Evolutionary conservation across 1,139 yeast species (phyloP).

Genomic region (Suhomyces chickasaworum): DNA sequence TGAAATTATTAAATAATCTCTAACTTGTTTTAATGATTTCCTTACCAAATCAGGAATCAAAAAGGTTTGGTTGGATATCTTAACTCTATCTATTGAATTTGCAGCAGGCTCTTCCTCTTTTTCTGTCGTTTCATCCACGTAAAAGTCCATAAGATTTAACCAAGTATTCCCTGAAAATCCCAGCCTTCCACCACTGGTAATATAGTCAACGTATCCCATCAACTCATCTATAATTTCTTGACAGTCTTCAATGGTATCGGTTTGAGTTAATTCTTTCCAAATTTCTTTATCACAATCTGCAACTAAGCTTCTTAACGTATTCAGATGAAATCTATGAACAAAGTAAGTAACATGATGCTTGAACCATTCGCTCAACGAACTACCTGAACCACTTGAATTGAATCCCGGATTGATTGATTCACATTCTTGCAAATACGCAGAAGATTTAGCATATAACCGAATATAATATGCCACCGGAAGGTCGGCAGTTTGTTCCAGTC

Average conservation of each 20-base stretch:
- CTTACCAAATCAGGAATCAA: slow-evolving; percentile 48
- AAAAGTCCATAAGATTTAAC: slow-evolving; percentile 43
- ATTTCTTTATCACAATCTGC: slow-evolving; percentile 62
- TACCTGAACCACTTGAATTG: slow-evolving; percentile 52
- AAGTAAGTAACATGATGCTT: slow-evolving; percentile 68
- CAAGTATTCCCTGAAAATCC: slow-evolving; percentile 46
- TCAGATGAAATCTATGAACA: slow-evolving; percentile 57
- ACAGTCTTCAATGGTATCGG: slow-evolving; percentile 31
- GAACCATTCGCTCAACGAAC: slow-evolving; percentile 62
- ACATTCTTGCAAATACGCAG: slow-evolving; percentile 77
- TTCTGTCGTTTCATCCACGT: slow-evolving; percentile 9
- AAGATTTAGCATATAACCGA: slow-evolving; percentile 64
- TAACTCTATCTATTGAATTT: slow-evolving; percentile 32
- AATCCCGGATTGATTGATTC: slow-evolving; percentile 81
- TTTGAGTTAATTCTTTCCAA: slow-evolving; percentile 67
- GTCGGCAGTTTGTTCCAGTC: slow-evolving; percentile 70
- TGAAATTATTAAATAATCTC: slow-evolving; percentile 52
- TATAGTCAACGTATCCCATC: slow-evolving; percentile 49
- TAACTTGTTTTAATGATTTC: slow-evolving; percentile 38
- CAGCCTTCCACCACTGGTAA: slow-evolving; percentile 31
- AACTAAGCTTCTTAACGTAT: slow-evolving; percentile 47
- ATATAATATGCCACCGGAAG: slow-evolving; percentile 59
- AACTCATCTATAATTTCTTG: slow-evolving; percentile 62
- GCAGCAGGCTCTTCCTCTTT: not conserved
- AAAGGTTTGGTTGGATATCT: slow-evolving; percentile 39